Conservation (phyloP, 1,284 basidiomycete species). For the Ustilago cynodontis region DNA sequence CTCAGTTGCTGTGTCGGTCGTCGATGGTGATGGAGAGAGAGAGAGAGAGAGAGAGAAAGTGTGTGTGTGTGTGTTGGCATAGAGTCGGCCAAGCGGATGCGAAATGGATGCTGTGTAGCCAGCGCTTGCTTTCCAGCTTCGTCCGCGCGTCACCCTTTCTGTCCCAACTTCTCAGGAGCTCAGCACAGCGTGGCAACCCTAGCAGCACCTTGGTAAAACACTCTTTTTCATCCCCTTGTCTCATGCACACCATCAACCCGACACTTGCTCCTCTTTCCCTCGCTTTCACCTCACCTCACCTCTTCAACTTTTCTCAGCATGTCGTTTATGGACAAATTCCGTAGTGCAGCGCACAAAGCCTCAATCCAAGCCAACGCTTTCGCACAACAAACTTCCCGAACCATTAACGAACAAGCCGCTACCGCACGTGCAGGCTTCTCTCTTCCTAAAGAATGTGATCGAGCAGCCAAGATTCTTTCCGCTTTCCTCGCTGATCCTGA, state of each 20-base stretch:
- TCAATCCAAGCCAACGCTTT: constrained; percentile 71
- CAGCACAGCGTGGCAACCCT: too few relatives aligned
- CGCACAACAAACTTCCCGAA: constrained; percentile 57
- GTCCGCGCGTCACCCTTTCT: constrained; percentile 25
- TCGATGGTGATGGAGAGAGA: too few relatives aligned
- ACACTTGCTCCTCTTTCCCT: not conserved
- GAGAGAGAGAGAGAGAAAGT: not conserved
- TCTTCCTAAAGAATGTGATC: constrained; percentile 73
- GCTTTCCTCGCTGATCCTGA: constrained; percentile 92
- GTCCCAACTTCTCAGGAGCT: too few relatives aligned
- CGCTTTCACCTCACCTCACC: not conserved
- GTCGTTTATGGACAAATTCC: constrained; percentile 83
- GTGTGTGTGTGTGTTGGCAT: not conserved
- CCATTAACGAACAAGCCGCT: constrained; percentile 60
- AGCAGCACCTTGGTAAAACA: too few relatives aligned
- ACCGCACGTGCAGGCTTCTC: constrained; percentile 65
- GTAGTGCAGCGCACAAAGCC: constrained; percentile 82
- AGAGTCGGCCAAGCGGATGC: not conserved
- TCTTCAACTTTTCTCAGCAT: constrained; percentile 22
- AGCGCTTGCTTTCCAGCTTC: too few relatives aligned
- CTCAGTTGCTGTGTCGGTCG: not conserved
- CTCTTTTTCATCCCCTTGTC: not conserved
- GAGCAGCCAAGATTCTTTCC: constrained; percentile 88
- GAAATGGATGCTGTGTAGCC: not conserved
- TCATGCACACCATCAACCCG: not conserved